Evolutionary conservation across 2,329 filamentous ascomycete genomes (phyloP).

Genomic region (Diaporthe caulivora): DNA sequence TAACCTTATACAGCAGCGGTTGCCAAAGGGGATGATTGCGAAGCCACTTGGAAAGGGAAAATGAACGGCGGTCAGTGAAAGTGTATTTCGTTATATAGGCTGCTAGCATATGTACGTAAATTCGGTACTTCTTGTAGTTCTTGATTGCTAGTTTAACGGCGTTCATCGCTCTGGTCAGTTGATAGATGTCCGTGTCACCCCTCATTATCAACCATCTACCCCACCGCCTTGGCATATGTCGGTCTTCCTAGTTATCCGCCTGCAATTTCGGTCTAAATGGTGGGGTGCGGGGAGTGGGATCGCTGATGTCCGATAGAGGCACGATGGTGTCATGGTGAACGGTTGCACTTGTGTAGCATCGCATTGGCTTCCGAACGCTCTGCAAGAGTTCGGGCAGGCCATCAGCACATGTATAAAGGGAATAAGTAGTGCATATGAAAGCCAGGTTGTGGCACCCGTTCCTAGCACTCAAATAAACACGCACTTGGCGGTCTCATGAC

Average conservation of each 20-base stretch:
- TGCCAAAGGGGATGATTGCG: not conserved
- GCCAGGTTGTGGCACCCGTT: not conserved
- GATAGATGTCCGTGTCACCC: not conserved
- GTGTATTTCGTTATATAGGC: not conserved
- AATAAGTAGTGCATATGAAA: not conserved
- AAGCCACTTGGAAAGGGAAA: not conserved
- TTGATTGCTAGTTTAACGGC: not conserved
- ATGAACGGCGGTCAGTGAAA: not conserved
- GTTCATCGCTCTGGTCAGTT: not conserved
- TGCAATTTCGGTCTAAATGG: not conserved
- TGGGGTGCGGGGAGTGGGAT: constrained; percentile 27
- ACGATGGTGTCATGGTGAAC: not conserved
- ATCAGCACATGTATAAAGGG: not conserved
- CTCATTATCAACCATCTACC: not conserved
- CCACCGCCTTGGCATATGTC: constrained; percentile 21
- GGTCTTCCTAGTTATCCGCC: not conserved
- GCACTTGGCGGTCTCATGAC: not conserved
- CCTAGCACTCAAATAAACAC: not conserved
- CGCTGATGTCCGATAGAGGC: not conserved
- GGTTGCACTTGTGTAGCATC: not conserved
- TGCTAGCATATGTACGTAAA: not conserved
- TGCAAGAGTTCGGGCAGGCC: not conserved
- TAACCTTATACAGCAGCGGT: not conserved
- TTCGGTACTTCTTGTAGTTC: not conserved
- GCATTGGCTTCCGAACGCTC: not conserved